Base-by-base conservation (phyloP, 768 basidiomycete genomes). In the Sporobolomyces phaffii region DNA sequence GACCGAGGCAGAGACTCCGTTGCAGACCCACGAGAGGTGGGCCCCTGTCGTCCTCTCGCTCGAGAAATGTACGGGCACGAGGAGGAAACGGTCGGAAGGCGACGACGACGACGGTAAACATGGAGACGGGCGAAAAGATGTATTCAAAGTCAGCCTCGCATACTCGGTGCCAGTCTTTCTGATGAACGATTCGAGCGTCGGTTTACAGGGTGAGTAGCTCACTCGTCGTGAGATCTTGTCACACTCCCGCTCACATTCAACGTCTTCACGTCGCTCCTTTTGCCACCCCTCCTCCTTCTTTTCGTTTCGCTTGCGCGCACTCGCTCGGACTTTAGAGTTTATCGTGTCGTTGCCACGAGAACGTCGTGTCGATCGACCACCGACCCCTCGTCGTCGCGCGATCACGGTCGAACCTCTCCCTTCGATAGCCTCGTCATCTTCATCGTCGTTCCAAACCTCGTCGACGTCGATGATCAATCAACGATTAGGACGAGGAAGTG, bases 161-260 rank as follows among this genome's bases (percentile, higher is more conserved):
- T 70, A 70, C 49, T 66, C 64, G 45, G 49, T 53, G 34, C 65
- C 69, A 6, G 58, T 70, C 15, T 70, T 66, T 14, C 69, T 65
- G 4, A n/a, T n/a, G n/a, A 24, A 43, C 8, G 41, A 44, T 15
- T 70, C 62, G 69, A 63, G 57, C 11, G 69, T 70, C 28, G 69
- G 69, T 0, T 7, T 70, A 20, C 69, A 70, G 34, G 64, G 62
- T 64, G 1, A 29, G 57, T 45, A n/a, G n/a, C n/a, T n/a, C n/a
- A n/a, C n/a, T n/a, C n/a, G n/a, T n/a, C n/a, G n/a, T n/a, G n/a
- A n/a, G n/a, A n/a, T n/a, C n/a, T n/a, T n/a, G n/a, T n/a, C n/a
- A n/a, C n/a, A n/a, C n/a, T n/a, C n/a, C n/a, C n/a, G n/a, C n/a
- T n/a, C n/a, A n/a, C n/a, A n/a, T n/a, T n/a, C n/a, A n/a, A n/a